These are phyloP conservation scores for Starmerella vitae DNA, from an alignment of 805 yeast genomes.

Conservation along the genomic window DNA sequence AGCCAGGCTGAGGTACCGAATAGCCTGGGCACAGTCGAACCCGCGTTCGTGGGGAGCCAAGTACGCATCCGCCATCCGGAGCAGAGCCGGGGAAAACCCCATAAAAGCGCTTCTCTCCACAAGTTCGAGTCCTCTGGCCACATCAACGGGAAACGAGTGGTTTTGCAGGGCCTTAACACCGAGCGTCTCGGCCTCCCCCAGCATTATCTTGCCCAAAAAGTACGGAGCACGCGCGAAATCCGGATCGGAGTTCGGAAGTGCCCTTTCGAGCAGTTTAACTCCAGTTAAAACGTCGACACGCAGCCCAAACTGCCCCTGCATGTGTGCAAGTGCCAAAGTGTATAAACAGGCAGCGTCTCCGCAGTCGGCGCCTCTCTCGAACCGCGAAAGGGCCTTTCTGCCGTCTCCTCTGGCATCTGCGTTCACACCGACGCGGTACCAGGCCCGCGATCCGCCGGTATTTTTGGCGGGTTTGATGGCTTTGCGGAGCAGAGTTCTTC, in stretches of 20 bases:
- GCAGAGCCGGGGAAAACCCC: slow-evolving; percentile 29
- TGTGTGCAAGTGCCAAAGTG: slow-evolving; percentile 27
- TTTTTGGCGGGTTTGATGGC: not conserved
- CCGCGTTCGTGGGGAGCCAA: slow-evolving; percentile 25
- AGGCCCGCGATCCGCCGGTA: slow-evolving; percentile 26
- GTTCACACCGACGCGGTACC: slow-evolving; percentile 27
- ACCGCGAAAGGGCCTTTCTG: slow-evolving; percentile 25
- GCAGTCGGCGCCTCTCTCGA: slow-evolving; percentile 27
- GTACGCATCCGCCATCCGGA: slow-evolving; percentile 29
- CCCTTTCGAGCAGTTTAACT: slow-evolving; percentile 18
- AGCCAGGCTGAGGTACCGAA: slow-evolving; percentile 27
- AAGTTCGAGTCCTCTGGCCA: slow-evolving; percentile 22
- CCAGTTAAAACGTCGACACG: slow-evolving; percentile 21
- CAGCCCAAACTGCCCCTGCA: slow-evolving; percentile 22
- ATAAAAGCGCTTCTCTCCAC: slow-evolving; percentile 28
- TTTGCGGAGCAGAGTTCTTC: not conserved
- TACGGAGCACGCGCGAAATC: slow-evolving; percentile 32
- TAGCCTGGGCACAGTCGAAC: slow-evolving; percentile 25
- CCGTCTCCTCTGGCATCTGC: slow-evolving; percentile 26
- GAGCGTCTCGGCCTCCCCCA: slow-evolving; percentile 26
- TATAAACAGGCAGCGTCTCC: slow-evolving; percentile 31
- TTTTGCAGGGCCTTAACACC: slow-evolving; percentile 2
- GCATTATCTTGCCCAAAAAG: slow-evolving; percentile 27
- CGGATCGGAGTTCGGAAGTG: slow-evolving; percentile 26
- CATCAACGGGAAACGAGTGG: not conserved